These are phyloP conservation scores for Aspergillus sp. DNA, from an alignment of 2,329 filamentous ascomycete genomes.

Conservation along the genomic window DNA sequence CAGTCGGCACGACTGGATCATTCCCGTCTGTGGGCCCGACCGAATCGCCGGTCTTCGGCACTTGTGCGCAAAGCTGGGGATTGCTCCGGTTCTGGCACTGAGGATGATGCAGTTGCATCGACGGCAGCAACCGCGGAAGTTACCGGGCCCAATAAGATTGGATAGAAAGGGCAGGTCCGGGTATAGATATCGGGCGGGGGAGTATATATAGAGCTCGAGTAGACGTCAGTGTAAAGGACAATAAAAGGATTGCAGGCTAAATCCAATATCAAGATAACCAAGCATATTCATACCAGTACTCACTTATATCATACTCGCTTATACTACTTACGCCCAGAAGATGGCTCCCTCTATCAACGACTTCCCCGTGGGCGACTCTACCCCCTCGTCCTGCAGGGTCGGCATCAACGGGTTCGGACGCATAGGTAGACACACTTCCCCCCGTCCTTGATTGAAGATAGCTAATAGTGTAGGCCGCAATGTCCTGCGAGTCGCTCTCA, in stretches of 20 bases:
- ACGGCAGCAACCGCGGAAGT: background rate
- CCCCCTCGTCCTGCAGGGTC: constrained; percentile 58
- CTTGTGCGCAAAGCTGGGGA: background rate
- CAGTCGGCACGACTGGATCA: background rate
- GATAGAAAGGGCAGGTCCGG: background rate
- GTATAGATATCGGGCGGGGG: background rate
- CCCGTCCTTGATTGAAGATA: too few species aligned
- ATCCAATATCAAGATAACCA: background rate
- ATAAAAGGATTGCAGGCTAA: background rate
- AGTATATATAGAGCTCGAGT: background rate
- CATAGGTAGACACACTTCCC: constrained; percentile 56
- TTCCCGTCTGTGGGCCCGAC: background rate
- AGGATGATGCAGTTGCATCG: background rate
- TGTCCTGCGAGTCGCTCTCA: constrained; percentile 38
- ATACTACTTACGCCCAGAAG: background rate
- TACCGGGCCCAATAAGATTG: background rate
- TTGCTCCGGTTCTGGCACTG: background rate
- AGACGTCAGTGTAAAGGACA: background rate
- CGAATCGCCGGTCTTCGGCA: background rate
- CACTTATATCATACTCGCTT: too few species aligned
- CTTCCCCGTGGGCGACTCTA: constrained; percentile 12
- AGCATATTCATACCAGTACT: too few species aligned
- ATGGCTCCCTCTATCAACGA: constrained; percentile 21
- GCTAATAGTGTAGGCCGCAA: constrained; percentile 60
- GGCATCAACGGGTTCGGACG: constrained; percentile 97